Base-by-base conservation (phyloP, 73 alveolate species). In the Paramecium bursaria region DNA sequence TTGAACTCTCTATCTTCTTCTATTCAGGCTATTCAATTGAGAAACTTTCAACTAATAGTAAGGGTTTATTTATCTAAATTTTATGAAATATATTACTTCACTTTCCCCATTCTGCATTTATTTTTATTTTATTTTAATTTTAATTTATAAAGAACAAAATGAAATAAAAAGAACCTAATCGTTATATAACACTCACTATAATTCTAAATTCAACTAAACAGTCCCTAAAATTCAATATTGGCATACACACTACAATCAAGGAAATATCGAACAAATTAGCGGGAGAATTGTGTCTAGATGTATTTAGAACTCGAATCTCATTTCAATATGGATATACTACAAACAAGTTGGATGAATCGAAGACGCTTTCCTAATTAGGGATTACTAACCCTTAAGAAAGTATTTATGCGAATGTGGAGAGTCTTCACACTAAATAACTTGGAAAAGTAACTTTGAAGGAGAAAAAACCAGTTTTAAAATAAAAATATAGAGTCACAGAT, bases 321-420 rank as follows among this genome's bases (percentile, higher is more conserved):
- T 17, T 22, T 19, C 27, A 67, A 7, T 35, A 42, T n/a, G 22
- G 60, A 15, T 67, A 35, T 14, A 33, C 22, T 13, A 67, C 82
- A 9, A 33, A 6, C 3, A 67, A 67, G 22, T 42, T 67, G 9
- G 82, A 67, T 19, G 60, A 67, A 67, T 11, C 60, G 4, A 67
- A 67, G 48, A 67, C 57, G 10, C 44, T 67, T 0, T 31, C 33
- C 19, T n/a, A 67, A 67, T 27, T 67, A 4, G 14, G 47, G 15
- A 30, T 61, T 14, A 14, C 53, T 27, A 39, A 0, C 14, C 26
- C 49, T 17, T 39, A 67, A 25, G 44, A 39, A 21, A 14, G 22
- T 39, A 21, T 67, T 4, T 67, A 39, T 67, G 82, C 82, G 3
- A 67, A 67, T 33, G 60, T 67, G n/a, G 60, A 67, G 13, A 67